These are phyloP conservation scores for Spathaspora gorwiae DNA, from an alignment of 805 yeast species.

Conservation along the genomic window DNA sequence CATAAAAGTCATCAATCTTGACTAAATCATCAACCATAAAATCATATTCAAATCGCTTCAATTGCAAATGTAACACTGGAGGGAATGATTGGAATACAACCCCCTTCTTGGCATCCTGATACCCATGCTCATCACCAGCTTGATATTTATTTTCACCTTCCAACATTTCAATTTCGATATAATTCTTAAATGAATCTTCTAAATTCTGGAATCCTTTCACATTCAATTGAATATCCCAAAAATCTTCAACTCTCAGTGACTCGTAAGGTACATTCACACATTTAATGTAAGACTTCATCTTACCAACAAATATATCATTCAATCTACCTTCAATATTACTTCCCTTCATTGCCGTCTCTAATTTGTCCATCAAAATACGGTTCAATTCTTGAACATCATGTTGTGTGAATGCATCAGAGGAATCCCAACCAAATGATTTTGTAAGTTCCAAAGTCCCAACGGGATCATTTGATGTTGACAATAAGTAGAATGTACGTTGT, in stretches of 20 bases:
- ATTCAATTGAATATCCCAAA: constrained; percentile 96
- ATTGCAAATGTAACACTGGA: constrained; percentile 85
- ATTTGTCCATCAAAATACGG: constrained; percentile 89
- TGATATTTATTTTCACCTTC: constrained; percentile 95
- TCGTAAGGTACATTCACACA: constrained; percentile 93
- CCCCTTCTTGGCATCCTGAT: constrained; percentile 96
- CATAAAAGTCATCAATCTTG: constrained; percentile 88
- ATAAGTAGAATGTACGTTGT: constrained; percentile 79
- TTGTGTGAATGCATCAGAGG: constrained; percentile 91
- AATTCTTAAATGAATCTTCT: constrained; percentile 74
- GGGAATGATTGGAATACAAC: constrained; percentile 90
- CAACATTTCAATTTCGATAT: constrained; percentile 81
- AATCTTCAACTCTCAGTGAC: constrained; percentile 86
- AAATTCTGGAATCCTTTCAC: constrained; percentile 78
- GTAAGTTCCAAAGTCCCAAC: constrained; percentile 85
- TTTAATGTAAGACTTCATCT: constrained; percentile 90
- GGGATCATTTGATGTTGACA: constrained; percentile 69
- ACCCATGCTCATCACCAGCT: constrained; percentile 77
- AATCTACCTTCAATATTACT: constrained; percentile 57
- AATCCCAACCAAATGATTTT: constrained; percentile 94
- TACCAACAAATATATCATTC: constrained; percentile 87
- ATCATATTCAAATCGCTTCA: constrained; percentile 92
- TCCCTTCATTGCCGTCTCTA: constrained; percentile 88
- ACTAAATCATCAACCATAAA: constrained; percentile 83
- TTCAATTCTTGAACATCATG: constrained; percentile 97